Evolutionary conservation across 345 rosid species (phyloP).

Genomic region (Nephelium lappaceum): DNA sequence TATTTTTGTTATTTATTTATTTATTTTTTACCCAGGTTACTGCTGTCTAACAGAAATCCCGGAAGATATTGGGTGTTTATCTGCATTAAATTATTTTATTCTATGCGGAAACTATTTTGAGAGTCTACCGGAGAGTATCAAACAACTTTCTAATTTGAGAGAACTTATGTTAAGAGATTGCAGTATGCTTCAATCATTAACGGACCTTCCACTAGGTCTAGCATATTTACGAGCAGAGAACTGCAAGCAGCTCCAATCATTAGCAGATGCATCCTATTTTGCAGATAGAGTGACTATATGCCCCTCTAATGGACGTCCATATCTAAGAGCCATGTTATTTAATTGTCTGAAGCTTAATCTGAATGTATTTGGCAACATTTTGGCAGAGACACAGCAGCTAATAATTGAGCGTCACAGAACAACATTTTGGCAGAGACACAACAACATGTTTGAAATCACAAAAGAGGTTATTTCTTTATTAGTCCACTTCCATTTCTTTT

Average conservation of each 20-base stretch:
- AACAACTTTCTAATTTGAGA: background rate
- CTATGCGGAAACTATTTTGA: background rate
- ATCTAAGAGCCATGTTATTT: background rate
- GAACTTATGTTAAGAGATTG: background rate
- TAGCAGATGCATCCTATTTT: no score
- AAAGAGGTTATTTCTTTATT: background rate
- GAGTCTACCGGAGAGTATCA: background rate
- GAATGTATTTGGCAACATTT: no score
- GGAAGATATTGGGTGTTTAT: background rate
- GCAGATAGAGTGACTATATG: no score
- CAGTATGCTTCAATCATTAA: slow-evolving; percentile 1
- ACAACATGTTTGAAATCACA: background rate
- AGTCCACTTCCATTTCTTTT: background rate
- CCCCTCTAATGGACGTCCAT: background rate
- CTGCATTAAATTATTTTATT: no score
- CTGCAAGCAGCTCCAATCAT: slow-evolving; percentile 8
- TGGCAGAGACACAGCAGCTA: no score
- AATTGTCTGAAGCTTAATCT: background rate
- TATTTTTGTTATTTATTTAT: no score
- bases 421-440: no score
- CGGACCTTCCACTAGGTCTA: slow-evolving; percentile 11
- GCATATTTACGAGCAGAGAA: background rate
- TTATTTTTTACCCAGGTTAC: no score
- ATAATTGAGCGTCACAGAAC: no score
- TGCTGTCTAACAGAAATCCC: slow-evolving; percentile 1